Percentiles rank a stretch among this genome's conserved stretches.
Conservation (phyloP, 2,329 filamentous ascomycete genomes). For the Aspergillus sclerotialis region DNA sequence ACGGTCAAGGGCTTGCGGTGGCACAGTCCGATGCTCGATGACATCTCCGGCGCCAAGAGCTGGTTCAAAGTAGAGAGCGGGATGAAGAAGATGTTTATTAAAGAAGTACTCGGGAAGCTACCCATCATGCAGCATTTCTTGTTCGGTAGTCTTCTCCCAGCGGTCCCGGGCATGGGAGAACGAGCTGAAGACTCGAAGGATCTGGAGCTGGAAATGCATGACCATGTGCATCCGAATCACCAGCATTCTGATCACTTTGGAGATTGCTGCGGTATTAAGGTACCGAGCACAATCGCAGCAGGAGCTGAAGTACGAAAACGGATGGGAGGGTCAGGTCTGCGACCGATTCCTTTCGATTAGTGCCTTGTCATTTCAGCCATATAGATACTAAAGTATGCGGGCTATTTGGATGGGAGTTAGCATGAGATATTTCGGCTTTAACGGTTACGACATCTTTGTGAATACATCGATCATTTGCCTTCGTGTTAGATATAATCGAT, state of each 20-base stretch:
- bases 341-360: conserved; percentile 43
- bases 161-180: conserved; percentile 67
- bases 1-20: conserved; percentile 89
- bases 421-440: no score
- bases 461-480: no score
- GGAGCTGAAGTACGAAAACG: conserved; percentile 81
- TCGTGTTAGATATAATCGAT: no score
- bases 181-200: conserved; percentile 41
- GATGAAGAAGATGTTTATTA: conserved; percentile 95
- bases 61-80: conserved; percentile 92
- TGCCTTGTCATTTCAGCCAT: neutral
- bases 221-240: conserved; percentile 63
- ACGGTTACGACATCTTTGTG: no score
- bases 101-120: conserved; percentile 84
- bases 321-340: conserved; percentile 59
- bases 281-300: conserved; percentile 87
- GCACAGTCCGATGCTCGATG: conserved; percentile 98
- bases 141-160: conserved; percentile 79
- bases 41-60: conserved; percentile 82
- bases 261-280: conserved; percentile 96
- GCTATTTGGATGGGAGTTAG: no score
- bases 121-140: conserved; percentile 99
- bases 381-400: conserved; percentile 1
- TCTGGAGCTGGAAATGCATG: conserved; percentile 53
- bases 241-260: conserved; percentile 63